Base-by-base conservation (phyloP, 257 asterid genomes). In the Gynochthodes officinalis region DNA sequence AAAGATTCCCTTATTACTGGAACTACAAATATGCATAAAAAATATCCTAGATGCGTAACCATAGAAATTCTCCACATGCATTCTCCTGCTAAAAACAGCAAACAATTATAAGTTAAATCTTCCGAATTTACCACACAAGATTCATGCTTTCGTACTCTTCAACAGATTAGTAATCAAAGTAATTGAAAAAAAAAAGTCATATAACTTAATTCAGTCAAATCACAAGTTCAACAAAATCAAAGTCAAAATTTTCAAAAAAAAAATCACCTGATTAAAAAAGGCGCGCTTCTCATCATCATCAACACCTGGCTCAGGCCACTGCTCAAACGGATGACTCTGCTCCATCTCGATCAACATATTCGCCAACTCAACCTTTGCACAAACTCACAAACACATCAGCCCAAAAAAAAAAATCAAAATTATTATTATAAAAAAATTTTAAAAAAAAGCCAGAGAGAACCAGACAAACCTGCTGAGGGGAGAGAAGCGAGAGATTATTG, bases 221-320 rank as follows among this genome's bases (percentile, higher is more conserved):
- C 35, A 73, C 49, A 7, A 61, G 9, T 10, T 12, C 30, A 30
- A 15, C 54, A 9, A 46, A 79, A 10, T 27, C n/a, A 7, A 32
- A 57, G 1, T 32, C 18, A 39, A 60, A 60, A 13, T 14, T 30
- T 27, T 11, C 18, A 40, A 4, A 12, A 4, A 27, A 27, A 67
- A 67, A 77, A 85, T 27, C 35, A 75, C 99, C 93, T 94, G 99
- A 72, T 91, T 88, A 62, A 94, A 89, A 74, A 91, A 86, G 18
- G 90, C 86, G 23, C 78, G 82, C 83, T 94, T 94, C 76, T 81
- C 79, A 16, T 89, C 88, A 76, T 89, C 99, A 35, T 94, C 89
- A 61, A 85, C 87, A 32, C 98, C 99, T 5, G 95, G 92, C 60
- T 85, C 89, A 0, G 96, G 84, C 99, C 99, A 94, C 72, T 86